These are phyloP conservation scores for Fusarium metavorans DNA, from an alignment of 2,329 filamentous ascomycete genomes.

Conservation along the genomic window DNA sequence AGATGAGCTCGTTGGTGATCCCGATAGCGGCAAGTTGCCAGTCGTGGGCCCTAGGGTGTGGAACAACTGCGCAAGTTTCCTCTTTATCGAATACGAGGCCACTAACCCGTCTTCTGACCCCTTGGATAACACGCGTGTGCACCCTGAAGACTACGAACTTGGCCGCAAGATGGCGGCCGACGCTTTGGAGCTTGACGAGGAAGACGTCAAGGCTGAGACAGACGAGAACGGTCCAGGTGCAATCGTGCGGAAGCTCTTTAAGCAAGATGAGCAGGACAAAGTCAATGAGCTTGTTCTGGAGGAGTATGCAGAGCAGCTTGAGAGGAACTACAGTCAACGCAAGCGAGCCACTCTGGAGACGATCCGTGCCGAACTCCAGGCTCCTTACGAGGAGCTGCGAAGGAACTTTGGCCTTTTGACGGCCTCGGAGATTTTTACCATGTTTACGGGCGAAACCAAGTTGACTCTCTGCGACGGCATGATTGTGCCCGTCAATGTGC, in stretches of 20 bases:
- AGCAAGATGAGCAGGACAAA: constrained; percentile 91
- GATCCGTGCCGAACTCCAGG: constrained; percentile 91
- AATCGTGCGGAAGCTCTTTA: constrained; percentile 94
- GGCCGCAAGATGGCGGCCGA: constrained; percentile 99
- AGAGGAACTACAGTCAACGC: constrained; percentile 90
- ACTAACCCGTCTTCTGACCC: constrained; percentile 87
- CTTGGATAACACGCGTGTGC: constrained; percentile 95
- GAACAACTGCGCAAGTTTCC: constrained; percentile 96
- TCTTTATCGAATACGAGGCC: constrained; percentile 90
- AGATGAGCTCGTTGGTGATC: constrained; percentile 89
- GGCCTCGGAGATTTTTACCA: constrained; percentile 89
- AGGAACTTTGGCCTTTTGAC: constrained; percentile 79
- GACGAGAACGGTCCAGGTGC: constrained; percentile 91
- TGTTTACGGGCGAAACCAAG: constrained; percentile 93
- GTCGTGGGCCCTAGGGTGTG: constrained; percentile 92
- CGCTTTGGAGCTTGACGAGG: constrained; percentile 94
- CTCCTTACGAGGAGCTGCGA: constrained; percentile 93
- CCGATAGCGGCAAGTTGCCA: constrained; percentile 79
- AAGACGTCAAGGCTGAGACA: constrained; percentile 95
- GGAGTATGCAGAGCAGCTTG: constrained; percentile 95
- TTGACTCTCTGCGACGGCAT: constrained; percentile 88
- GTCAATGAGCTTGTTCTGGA: constrained; percentile 97
- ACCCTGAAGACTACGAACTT: constrained; percentile 98
- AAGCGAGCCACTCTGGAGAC: constrained; percentile 97
- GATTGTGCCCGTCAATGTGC: constrained; percentile 91